Percentiles rank a stretch among this genome's conserved stretches.
phyloP scores from a whole-genome alignment of 2,329 filamentous ascomycete species.

The Aspergillus texensis region DNA sequence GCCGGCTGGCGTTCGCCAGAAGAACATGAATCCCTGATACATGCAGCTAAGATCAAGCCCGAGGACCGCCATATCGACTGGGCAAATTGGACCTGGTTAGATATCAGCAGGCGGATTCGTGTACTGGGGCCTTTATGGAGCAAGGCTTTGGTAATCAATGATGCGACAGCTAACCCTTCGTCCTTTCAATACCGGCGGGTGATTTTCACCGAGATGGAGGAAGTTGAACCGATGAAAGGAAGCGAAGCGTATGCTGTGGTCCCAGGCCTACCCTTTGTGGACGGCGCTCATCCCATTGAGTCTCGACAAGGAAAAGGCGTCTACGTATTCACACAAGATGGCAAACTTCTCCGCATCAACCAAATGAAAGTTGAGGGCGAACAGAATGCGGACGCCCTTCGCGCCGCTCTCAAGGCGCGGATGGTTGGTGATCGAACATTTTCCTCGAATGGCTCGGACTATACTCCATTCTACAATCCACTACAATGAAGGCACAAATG shows the following conservation, averaged over 20 bases:
- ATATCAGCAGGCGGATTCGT: slow-evolving; percentile 59
- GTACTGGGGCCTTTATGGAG: slow-evolving; percentile 72
- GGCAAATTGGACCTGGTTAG: slow-evolving; percentile 53
- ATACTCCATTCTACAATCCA: slow-evolving; percentile 38
- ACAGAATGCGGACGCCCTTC: slow-evolving; percentile 36
- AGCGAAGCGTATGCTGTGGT: slow-evolving; percentile 30
- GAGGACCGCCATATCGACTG: slow-evolving; percentile 67
- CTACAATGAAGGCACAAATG: slow-evolving; percentile 25
- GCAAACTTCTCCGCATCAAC: slow-evolving; percentile 38
- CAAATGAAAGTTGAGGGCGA: slow-evolving; percentile 46
- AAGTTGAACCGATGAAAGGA: slow-evolving; percentile 30
- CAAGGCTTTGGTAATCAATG: slow-evolving; percentile 32
- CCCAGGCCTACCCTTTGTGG: slow-evolving; percentile 42
- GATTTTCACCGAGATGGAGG: slow-evolving; percentile 41
- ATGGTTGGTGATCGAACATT: slow-evolving; percentile 38
- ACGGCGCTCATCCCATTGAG: slow-evolving; percentile 29
- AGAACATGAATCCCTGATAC: slow-evolving; percentile 35
- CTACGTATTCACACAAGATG: slow-evolving; percentile 42
- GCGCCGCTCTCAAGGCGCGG: slow-evolving; percentile 43
- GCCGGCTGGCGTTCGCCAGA: slow-evolving; percentile 30
- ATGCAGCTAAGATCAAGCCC: slow-evolving; percentile 75
- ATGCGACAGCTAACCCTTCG: slow-evolving; percentile 16
- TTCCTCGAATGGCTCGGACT: slow-evolving; percentile 25
- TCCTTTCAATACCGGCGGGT: slow-evolving; percentile 37
- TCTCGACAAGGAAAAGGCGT: slow-evolving; percentile 31